These are phyloP conservation scores for Blepharisma japonicum DNA, from an alignment of 73 alveolate species.

Conservation along the genomic window DNA sequence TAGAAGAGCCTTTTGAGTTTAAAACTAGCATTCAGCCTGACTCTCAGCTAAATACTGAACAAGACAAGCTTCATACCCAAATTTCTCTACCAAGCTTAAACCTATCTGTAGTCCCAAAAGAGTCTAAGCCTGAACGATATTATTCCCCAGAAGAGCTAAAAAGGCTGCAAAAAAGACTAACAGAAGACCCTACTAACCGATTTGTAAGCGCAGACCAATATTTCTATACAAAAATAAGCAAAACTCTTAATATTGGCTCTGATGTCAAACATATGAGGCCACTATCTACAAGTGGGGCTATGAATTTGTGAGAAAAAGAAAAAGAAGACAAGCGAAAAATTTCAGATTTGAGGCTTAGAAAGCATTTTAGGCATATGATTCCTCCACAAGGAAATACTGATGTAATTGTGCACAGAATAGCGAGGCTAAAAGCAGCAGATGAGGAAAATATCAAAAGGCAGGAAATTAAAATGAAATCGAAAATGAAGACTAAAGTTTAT, in stretches of 20 bases:
- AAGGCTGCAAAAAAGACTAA: background rate
- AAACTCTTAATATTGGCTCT: background rate
- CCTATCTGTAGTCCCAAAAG: background rate
- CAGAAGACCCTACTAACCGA: background rate
- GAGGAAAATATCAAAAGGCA: slow-evolving; percentile 7
- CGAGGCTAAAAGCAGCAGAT: slow-evolving; percentile 5
- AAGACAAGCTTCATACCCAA: no score
- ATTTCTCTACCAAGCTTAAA: no score
- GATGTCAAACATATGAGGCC: background rate
- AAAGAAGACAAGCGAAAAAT: background rate
- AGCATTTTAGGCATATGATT: background rate
- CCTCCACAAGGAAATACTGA: background rate
- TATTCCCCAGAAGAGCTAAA: slow-evolving; percentile 4
- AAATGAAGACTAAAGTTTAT: slow-evolving; percentile 23
- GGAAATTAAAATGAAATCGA: slow-evolving; percentile 21
- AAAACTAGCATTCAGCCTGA: no score
- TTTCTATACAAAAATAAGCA: slow-evolving; percentile 20
- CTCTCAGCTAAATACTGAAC: no score
- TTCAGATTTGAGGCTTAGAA: slow-evolving; percentile 14
- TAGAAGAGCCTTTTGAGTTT: no score
- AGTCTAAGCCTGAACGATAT: background rate
- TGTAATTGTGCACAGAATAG: background rate
- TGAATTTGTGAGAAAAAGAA: slow-evolving; percentile 7
- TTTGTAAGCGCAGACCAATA: slow-evolving; percentile 24
- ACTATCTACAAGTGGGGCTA: slow-evolving; percentile 1